phyloP scores from a whole-genome alignment of 1,139 yeast genomes.

The Kodamaea derodonti region DNA sequence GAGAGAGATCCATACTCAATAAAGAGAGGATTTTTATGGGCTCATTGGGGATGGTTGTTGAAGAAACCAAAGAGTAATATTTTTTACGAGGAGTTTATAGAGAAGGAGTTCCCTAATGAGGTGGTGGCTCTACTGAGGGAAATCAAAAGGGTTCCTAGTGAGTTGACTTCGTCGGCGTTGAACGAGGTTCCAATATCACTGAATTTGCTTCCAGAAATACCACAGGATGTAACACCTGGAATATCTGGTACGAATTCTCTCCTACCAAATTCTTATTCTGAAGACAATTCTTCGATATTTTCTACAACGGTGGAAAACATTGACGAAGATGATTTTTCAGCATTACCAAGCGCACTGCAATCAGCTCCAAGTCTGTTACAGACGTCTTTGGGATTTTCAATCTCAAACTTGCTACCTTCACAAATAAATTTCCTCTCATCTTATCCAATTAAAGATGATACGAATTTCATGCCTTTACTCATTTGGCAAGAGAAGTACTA shows the following conservation, averaged over 20 bases:
- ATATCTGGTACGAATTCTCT: too few species aligned
- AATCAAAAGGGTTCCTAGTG: too few species aligned
- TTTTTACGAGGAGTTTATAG: conserved; percentile 35
- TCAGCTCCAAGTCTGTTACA: too few species aligned
- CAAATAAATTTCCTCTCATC: neutral
- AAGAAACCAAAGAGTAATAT: conserved; percentile 43
- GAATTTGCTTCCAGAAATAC: too few species aligned
- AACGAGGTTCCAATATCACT: too few species aligned
- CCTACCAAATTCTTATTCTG: too few species aligned
- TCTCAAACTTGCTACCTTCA: conserved; percentile 2
- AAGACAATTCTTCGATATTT: too few species aligned
- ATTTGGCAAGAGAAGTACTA: conserved; percentile 59
- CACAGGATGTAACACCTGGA: too few species aligned
- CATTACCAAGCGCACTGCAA: too few species aligned
- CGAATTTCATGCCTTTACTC: conserved; percentile 22
- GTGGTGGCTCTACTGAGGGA: too few species aligned
- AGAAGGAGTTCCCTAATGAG: conserved; percentile 36
- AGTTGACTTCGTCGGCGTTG: too few species aligned
- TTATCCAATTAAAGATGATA: neutral
- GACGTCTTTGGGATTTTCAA: too few species aligned
- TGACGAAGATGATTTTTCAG: neutral
- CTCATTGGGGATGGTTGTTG: conserved; percentile 65
- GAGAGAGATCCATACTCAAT: conserved; percentile 66
- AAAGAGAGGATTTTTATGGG: conserved; percentile 54
- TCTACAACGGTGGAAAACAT: neutral